Evolutionary conservation across 257 asterid species (phyloP).

Genomic region (Paraleonurus japonicus): DNA sequence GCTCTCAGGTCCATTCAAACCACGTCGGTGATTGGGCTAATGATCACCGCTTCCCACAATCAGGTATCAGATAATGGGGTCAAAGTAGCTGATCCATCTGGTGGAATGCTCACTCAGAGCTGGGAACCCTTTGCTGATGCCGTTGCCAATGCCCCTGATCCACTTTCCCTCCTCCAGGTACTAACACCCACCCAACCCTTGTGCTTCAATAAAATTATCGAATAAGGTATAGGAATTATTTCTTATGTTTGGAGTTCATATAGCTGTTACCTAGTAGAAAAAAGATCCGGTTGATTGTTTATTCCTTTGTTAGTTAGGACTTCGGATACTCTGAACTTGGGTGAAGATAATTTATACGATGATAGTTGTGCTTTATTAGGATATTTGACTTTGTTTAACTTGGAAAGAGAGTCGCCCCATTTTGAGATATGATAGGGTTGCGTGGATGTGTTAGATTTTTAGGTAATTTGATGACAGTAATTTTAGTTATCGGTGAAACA

Average conservation of each 20-base stretch:
- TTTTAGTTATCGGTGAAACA: background rate
- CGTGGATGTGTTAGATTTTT: background rate
- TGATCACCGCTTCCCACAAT: conserved; percentile 98
- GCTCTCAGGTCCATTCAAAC: conserved; percentile 82
- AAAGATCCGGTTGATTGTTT: background rate
- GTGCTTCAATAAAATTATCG: background rate
- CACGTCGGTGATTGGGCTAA: conserved; percentile 60
- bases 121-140: conserved; percentile 94
- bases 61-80: conserved; percentile 74
- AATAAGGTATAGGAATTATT: background rate
- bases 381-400: background rate
- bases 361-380: background rate
- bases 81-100: conserved; percentile 82
- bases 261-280: background rate
- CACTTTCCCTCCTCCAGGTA: conserved; percentile 67
- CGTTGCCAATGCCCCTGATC: conserved; percentile 71
- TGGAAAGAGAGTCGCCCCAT: conserved; percentile 4
- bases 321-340: conserved; percentile 1
- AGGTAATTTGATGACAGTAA: background rate
- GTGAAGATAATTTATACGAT: background rate
- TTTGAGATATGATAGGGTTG: background rate
- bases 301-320: background rate
- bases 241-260: background rate
- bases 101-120: conserved; percentile 94
- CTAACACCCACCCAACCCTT: background rate